Conservation (phyloP, 2,329 filamentous ascomycete species). For the Tolypocladium album region DNA sequence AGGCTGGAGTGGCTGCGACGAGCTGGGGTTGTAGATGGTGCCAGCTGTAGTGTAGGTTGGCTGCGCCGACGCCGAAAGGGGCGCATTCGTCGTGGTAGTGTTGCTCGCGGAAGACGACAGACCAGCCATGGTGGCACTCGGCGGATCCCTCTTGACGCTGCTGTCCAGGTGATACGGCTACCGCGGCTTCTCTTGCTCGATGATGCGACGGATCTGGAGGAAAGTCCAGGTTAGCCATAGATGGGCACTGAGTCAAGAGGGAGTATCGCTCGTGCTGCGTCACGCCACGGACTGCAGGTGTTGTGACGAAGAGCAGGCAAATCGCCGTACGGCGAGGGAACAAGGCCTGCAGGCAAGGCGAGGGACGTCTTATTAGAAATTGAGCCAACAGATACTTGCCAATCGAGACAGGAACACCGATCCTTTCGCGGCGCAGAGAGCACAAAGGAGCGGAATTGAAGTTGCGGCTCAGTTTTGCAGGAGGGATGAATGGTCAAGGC, state of each 20-base stretch:
- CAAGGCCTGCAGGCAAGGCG: neutral
- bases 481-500: neutral
- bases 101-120: constrained; percentile 15
- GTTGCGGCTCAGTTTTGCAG: neutral
- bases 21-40: constrained; percentile 41
- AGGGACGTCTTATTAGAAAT: neutral
- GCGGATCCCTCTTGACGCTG: neutral
- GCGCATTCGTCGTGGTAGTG: constrained; percentile 9
- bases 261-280: neutral
- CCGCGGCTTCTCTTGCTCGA: constrained; percentile 4
- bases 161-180: neutral
- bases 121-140: constrained; percentile 17
- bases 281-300: neutral
- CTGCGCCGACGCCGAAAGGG: constrained; percentile 17
- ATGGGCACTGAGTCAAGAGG: neutral
- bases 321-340: neutral
- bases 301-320: neutral
- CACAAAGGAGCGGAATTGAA: neutral
- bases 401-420: neutral
- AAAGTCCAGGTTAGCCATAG: constrained; percentile 17
- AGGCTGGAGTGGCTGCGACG: constrained; percentile 35
- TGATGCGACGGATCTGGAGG: constrained; percentile 11
- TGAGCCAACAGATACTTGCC: neutral
- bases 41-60: constrained; percentile 44
- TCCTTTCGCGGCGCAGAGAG: neutral